A percentile compares a stretch with the other conserved stretches of the same genome.
phyloP scores from a whole-genome alignment of 495 filamentous ascomycete species.

The Penicillium desertorum region DNA sequence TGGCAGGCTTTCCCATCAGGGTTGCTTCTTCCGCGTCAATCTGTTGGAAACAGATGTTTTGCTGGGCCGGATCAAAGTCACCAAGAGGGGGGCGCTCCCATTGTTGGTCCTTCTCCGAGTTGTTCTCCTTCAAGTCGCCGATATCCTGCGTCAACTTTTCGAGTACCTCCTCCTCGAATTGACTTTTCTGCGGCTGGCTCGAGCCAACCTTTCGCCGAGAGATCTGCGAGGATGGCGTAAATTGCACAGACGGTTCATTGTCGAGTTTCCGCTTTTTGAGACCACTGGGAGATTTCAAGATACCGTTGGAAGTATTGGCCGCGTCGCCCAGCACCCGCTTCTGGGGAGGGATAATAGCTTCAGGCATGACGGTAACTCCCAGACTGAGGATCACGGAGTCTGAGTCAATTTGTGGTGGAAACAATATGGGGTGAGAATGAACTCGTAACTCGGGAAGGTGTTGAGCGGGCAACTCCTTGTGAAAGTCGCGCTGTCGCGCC shows the following conservation, averaged over 20 bases:
- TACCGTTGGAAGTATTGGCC: slow-evolving; percentile 51
- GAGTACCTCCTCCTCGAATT: slow-evolving; percentile 90
- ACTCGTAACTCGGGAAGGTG: slow-evolving; percentile 12
- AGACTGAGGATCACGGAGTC: slow-evolving; percentile 1
- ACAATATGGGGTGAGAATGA: neutral
- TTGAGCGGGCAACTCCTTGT: slow-evolving; percentile 17
- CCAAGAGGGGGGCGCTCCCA: slow-evolving; percentile 81
- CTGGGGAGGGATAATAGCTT: slow-evolving; percentile 46
- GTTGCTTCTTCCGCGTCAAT: slow-evolving; percentile 93
- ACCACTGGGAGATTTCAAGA: slow-evolving; percentile 46
- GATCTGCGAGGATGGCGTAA: slow-evolving; percentile 59
- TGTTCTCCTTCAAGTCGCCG: slow-evolving; percentile 73
- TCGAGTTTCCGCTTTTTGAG: slow-evolving; percentile 83
- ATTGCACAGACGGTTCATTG: slow-evolving; percentile 48
- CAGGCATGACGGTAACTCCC: slow-evolving; percentile 46
- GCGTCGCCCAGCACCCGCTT: slow-evolving; percentile 63
- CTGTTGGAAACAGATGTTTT: slow-evolving; percentile 85
- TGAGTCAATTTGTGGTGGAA: neutral
- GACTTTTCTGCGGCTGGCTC: slow-evolving; percentile 78
- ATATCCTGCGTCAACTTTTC: slow-evolving; percentile 96
- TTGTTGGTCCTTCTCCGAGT: slow-evolving; percentile 89
- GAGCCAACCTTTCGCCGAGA: slow-evolving; percentile 60
- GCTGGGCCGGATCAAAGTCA: slow-evolving; percentile 66
- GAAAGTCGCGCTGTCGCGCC: slow-evolving; percentile 27
- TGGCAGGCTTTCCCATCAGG: slow-evolving; percentile 63